These are phyloP conservation scores for Halophytophthora batemanensis DNA, from an alignment of 352 stramenopile genomes.

Conservation along the genomic window DNA sequence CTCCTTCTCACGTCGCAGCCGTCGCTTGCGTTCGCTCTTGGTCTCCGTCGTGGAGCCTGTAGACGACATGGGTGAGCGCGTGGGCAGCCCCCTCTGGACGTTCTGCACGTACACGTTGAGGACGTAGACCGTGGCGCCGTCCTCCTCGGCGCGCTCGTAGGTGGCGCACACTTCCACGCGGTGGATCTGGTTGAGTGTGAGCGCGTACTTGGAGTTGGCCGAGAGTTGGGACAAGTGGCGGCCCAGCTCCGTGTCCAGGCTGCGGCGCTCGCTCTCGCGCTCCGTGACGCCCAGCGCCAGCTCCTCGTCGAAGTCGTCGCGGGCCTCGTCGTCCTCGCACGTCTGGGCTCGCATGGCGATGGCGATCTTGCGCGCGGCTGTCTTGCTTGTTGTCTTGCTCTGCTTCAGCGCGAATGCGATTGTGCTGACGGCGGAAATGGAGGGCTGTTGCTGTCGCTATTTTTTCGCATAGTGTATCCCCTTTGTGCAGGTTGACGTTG, in stretches of 20 bases:
- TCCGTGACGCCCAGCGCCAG: background rate
- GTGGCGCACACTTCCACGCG: constrained; percentile 37
- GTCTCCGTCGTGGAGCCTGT: constrained; percentile 12
- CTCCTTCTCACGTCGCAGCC: constrained; percentile 18
- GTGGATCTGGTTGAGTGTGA: constrained; percentile 61
- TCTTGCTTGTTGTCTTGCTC: too few relatives aligned
- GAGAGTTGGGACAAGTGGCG: constrained; percentile 48
- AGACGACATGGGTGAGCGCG: background rate
- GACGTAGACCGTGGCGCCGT: constrained; percentile 49
- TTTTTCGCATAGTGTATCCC: too few relatives aligned
- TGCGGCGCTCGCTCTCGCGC: constrained; percentile 7
- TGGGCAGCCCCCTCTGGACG: constrained; percentile 47
- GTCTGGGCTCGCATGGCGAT: too few relatives aligned
- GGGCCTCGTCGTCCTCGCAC: too few relatives aligned
- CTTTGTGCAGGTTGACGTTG: too few relatives aligned
- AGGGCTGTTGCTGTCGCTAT: too few relatives aligned
- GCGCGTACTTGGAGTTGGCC: constrained; percentile 39
- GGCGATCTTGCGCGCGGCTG: too few relatives aligned
- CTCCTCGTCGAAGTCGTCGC: background rate
- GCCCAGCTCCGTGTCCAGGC: constrained; percentile 16
- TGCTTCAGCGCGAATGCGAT: too few relatives aligned
- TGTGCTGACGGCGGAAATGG: too few relatives aligned
- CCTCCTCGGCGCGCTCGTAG: constrained; percentile 31
- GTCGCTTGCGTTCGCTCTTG: constrained; percentile 16
- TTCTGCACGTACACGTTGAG: constrained; percentile 42